phyloP scores from a whole-genome alignment of 148 eudicot genomes.

The Persicaria tinctoria region DNA sequence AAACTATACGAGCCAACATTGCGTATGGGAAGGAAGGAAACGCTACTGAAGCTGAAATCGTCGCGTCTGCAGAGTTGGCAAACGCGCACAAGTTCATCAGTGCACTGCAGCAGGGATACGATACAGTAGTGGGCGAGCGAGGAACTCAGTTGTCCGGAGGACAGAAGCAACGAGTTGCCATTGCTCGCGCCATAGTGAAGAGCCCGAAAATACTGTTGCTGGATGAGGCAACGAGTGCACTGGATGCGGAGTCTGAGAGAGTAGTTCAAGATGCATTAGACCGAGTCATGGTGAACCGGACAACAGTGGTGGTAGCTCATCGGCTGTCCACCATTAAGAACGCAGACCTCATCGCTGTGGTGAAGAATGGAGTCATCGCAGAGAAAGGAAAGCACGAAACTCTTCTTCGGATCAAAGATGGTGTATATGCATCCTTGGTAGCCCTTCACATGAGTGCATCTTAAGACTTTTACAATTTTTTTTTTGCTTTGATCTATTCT shows the following conservation, averaged over 20 bases:
- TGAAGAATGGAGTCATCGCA: constrained; percentile 55
- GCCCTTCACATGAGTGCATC: constrained; percentile 30
- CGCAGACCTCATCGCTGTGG: constrained; percentile 55
- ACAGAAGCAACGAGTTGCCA: constrained; percentile 73
- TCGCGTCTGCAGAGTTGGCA: constrained; percentile 52
- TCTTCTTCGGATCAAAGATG: constrained; percentile 42
- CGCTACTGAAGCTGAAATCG: constrained; percentile 52
- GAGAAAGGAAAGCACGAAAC: constrained; percentile 67
- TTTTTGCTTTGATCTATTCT: background rate
- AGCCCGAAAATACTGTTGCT: constrained; percentile 48
- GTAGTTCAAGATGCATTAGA: constrained; percentile 71
- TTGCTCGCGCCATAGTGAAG: constrained; percentile 72
- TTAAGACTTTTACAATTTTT: background rate
- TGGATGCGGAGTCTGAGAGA: constrained; percentile 65
- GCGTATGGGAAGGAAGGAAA: constrained; percentile 58
- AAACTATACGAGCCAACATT: constrained; percentile 64
- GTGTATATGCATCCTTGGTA: constrained; percentile 53
- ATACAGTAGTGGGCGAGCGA: constrained; percentile 65
- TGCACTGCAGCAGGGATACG: constrained; percentile 61
- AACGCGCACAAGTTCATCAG: constrained; percentile 74
- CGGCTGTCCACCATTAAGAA: constrained; percentile 57
- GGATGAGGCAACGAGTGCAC: constrained; percentile 81
- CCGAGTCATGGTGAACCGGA: constrained; percentile 52
- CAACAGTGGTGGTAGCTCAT: constrained; percentile 64
- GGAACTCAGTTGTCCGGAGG: constrained; percentile 74